These are phyloP conservation scores for Boletus insuetus DNA, from an alignment of 768 basidiomycete species.

Conservation along the genomic window DNA sequence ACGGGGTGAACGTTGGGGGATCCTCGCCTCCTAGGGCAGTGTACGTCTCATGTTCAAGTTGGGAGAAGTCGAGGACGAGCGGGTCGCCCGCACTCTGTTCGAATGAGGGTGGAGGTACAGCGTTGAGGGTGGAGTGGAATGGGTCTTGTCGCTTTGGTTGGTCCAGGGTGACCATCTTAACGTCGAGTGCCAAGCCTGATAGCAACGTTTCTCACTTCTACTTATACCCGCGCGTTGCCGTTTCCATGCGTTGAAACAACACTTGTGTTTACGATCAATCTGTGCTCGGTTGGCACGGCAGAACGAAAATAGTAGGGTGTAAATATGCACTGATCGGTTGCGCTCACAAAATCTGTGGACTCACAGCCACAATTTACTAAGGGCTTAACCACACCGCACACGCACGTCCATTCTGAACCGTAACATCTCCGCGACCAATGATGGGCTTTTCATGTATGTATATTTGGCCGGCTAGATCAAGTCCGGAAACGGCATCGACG, in stretches of 20 bases:
- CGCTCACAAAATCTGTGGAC: too few species aligned
- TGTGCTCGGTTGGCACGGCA: too few species aligned
- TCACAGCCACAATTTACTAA: too few species aligned
- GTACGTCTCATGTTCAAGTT: constrained; percentile 15
- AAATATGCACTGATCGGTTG: too few species aligned
- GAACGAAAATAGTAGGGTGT: too few species aligned
- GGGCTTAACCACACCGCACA: not conserved
- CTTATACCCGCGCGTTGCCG: too few species aligned
- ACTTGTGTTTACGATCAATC: too few species aligned
- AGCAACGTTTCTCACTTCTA: too few species aligned
- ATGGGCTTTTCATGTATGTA: not conserved
- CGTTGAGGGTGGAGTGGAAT: not conserved
- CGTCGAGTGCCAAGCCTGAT: not conserved
- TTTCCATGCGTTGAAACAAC: too few species aligned
- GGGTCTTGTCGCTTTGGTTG: constrained; percentile 4
- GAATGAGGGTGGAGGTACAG: constrained; percentile 24
- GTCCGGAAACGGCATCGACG: constrained; percentile 4
- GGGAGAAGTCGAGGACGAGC: constrained; percentile 23
- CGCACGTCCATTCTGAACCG: not conserved
- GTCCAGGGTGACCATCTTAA: constrained; percentile 4
- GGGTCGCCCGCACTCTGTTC: constrained; percentile 26
- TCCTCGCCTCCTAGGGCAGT: constrained; percentile 38
- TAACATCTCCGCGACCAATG: not conserved
- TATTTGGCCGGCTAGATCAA: not conserved
- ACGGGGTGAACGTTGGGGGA: constrained; percentile 62